A percentile compares a stretch with the other conserved stretches of the same genome.
Conservation (phyloP, 768 basidiomycete species). For the Phylloporus arenicola region DNA sequence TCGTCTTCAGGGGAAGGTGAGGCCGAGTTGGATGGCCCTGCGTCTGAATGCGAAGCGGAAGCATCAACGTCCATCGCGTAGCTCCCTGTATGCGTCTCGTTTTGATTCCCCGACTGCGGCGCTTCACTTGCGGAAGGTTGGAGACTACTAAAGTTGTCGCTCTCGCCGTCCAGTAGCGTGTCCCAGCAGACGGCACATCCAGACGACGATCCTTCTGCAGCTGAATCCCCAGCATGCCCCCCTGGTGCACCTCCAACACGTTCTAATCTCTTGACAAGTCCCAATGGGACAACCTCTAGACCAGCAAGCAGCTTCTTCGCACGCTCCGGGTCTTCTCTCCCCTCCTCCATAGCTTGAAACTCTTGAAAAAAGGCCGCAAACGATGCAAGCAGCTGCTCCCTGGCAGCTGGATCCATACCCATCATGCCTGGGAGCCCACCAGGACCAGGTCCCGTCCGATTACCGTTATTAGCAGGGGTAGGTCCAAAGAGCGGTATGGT, state of each 20-base stretch:
- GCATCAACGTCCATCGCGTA: slow-evolving; percentile 22
- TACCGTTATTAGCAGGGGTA: background rate
- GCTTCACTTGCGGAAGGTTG: slow-evolving; percentile 8
- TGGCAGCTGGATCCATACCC: slow-evolving; percentile 16
- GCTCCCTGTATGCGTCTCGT: slow-evolving; percentile 1
- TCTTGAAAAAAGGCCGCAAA: slow-evolving; percentile 28
- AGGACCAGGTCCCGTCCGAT: slow-evolving; percentile 2
- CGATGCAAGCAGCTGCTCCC: slow-evolving; percentile 22
- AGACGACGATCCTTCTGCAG: slow-evolving; percentile 34
- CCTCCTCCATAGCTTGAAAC: slow-evolving; percentile 28
- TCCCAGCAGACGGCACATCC: slow-evolving; percentile 79
- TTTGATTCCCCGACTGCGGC: slow-evolving; percentile 1
- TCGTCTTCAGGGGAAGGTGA: slow-evolving; percentile 14
- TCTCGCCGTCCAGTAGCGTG: slow-evolving; percentile 45
- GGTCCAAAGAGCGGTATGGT: slow-evolving; percentile 31
- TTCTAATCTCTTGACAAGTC: slow-evolving; percentile 61
- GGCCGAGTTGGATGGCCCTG: slow-evolving; percentile 4
- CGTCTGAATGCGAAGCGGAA: slow-evolving; percentile 7
- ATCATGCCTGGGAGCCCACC: slow-evolving; percentile 5
- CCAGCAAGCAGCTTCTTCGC: slow-evolving; percentile 59
- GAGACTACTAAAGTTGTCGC: slow-evolving; percentile 27
- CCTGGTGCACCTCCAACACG: slow-evolving; percentile 38
- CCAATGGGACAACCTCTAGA: slow-evolving; percentile 60
- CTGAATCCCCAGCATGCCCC: slow-evolving; percentile 26
- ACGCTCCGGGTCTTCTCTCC: slow-evolving; percentile 60